Conservation (phyloP, 2,329 filamentous ascomycete genomes). For the Talaromyces sp. region DNA sequence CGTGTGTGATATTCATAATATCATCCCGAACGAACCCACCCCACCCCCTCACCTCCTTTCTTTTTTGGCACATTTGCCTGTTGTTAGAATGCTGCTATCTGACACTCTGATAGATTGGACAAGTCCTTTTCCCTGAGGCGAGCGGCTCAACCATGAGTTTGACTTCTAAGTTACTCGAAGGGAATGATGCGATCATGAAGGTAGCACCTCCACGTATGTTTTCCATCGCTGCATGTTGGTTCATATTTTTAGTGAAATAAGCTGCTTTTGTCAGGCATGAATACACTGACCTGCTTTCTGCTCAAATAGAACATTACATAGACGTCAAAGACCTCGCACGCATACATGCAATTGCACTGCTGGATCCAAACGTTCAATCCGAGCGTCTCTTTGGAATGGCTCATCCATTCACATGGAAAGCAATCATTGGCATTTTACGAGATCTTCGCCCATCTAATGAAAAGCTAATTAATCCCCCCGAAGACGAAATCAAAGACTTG, state of each 20-base stretch:
- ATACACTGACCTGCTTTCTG: too few species aligned
- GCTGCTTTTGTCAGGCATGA: not conserved
- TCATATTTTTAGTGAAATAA: not conserved
- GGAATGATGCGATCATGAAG: not conserved
- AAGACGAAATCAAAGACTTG: slow-evolving; percentile 16
- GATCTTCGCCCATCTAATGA: slow-evolving; percentile 34
- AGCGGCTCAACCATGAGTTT: slow-evolving; percentile 11
- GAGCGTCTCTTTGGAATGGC: slow-evolving; percentile 54
- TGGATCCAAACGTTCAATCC: slow-evolving; percentile 40
- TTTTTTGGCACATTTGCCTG: too few species aligned
- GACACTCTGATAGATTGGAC: slow-evolving; percentile 20
- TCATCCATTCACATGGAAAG: slow-evolving; percentile 42
- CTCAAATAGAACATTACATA: slow-evolving; percentile 37
- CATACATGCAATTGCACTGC: slow-evolving; percentile 49
- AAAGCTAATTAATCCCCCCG: slow-evolving; percentile 22
- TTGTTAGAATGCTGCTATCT: not conserved
- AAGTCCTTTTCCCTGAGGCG: slow-evolving; percentile 22
- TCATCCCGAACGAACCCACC: too few species aligned
- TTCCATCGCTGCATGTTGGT: not conserved
- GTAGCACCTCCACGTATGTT: not conserved
- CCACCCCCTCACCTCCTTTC: too few species aligned
- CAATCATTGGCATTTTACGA: slow-evolving; percentile 31
- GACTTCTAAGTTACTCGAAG: not conserved
- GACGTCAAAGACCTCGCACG: slow-evolving; percentile 47
- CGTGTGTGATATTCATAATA: too few species aligned